phyloP scores from a whole-genome alignment of 2,329 filamentous ascomycete genomes.

The Pseudogymnoascus destructans region DNA sequence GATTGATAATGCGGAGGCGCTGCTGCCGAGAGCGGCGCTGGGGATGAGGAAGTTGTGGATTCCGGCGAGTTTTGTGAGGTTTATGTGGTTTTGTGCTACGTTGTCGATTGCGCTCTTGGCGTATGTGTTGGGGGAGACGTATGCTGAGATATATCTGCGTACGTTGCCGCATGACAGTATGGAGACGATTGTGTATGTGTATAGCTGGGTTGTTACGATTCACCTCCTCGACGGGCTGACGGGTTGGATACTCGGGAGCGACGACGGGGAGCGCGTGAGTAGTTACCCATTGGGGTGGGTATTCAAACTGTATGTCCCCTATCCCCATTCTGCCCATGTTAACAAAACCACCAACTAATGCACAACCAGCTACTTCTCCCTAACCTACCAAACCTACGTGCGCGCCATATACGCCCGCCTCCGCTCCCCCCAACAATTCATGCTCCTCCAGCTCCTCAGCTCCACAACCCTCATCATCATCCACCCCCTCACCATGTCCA shows the following conservation, averaged over 20 bases:
- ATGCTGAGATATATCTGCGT: constrained; percentile 54
- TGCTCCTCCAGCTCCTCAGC: constrained; percentile 51
- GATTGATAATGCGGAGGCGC: constrained; percentile 16
- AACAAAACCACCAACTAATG: constrained; percentile 5
- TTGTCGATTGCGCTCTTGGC: constrained; percentile 49
- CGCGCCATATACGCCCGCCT: constrained; percentile 55
- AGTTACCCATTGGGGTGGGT: constrained; percentile 60
- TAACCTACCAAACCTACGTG: constrained; percentile 61
- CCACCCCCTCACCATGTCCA: constrained; percentile 51
- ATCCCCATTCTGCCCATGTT: not conserved
- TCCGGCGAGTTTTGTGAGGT: constrained; percentile 53
- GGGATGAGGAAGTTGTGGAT: constrained; percentile 35
- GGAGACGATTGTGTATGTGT: constrained; percentile 57
- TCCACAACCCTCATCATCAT: constrained; percentile 50
- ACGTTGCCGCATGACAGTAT: constrained; percentile 53
- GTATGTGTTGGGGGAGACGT: constrained; percentile 55
- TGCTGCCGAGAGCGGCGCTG: constrained; percentile 12
- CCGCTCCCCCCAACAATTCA: constrained; percentile 50
- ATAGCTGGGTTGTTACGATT: constrained; percentile 56
- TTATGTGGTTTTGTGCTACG: constrained; percentile 56
- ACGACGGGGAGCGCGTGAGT: constrained; percentile 52
- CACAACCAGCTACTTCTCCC: constrained; percentile 40
- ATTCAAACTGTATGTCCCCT: constrained; percentile 47
- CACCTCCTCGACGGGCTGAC: constrained; percentile 51
- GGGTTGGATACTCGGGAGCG: constrained; percentile 53